A percentile compares a stretch with the other conserved stretches of the same genome.
Evolutionary conservation across 2,329 filamentous ascomycete genomes (phyloP).

Genomic region (Cladosporium phlei): DNA sequence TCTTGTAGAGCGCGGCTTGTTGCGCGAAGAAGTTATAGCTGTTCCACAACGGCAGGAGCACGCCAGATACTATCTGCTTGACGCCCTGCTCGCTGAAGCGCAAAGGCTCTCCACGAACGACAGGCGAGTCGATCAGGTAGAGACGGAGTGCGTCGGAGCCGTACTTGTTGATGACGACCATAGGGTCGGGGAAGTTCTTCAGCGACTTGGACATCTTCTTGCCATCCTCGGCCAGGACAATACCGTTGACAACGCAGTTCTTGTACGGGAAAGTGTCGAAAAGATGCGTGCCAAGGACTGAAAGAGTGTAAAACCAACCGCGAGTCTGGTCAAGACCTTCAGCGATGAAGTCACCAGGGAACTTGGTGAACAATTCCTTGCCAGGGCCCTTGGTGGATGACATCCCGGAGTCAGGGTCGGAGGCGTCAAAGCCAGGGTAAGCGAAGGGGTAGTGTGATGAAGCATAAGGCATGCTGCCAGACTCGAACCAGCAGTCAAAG

Average conservation of each 20-base stretch:
- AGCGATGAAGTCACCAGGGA: constrained; percentile 91
- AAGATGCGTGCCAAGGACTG: constrained; percentile 81
- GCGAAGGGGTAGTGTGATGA: constrained; percentile 90
- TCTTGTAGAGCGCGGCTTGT: constrained; percentile 80
- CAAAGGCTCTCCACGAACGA: constrained; percentile 84
- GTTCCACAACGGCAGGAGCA: constrained; percentile 89
- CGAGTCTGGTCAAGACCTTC: constrained; percentile 90
- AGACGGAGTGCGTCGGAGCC: constrained; percentile 87
- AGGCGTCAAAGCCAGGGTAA: constrained; percentile 58
- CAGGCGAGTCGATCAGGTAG: constrained; percentile 96
- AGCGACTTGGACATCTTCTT: constrained; percentile 99
- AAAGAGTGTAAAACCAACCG: constrained; percentile 94
- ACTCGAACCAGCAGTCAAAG: constrained; percentile 97
- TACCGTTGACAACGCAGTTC: constrained; percentile 94
- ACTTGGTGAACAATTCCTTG: constrained; percentile 66
- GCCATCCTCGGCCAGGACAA: constrained; percentile 87
- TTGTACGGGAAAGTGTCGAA: constrained; percentile 83
- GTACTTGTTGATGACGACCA: constrained; percentile 76
- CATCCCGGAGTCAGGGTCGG: constrained; percentile 26
- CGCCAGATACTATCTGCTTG: constrained; percentile 90
- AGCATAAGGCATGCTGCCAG: constrained; percentile 91
- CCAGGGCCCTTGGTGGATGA: constrained; percentile 27
- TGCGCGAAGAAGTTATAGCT: constrained; percentile 95
- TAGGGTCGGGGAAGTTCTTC: constrained; percentile 92
- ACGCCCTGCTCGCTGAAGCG: constrained; percentile 89